Evolutionary conservation across 2,329 filamentous ascomycete species (phyloP).

Genomic region (Atkinsonella hypoxylon): DNA sequence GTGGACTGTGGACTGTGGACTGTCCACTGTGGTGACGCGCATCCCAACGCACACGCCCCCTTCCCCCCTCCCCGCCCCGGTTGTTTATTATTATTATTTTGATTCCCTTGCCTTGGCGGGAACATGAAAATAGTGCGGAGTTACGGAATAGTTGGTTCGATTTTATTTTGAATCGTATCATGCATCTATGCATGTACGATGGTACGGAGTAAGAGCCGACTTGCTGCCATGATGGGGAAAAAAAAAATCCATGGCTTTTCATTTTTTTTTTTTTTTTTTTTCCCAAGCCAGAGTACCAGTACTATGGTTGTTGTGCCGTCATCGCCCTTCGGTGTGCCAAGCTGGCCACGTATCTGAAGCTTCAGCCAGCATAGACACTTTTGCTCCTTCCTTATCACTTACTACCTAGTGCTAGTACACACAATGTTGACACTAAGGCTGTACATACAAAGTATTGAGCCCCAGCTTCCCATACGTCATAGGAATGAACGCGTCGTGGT

Average conservation of each 20-base stretch:
- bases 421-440: neutral
- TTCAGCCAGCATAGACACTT: neutral
- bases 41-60: neutral
- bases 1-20: too few relatives aligned
- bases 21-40: constrained; percentile 1
- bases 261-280: too few relatives aligned
- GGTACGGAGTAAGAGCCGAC: neutral
- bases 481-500: constrained; percentile 2
- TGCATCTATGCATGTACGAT: too few relatives aligned
- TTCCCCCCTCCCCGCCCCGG: neutral
- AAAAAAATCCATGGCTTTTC: neutral
- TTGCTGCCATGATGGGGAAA: neutral
- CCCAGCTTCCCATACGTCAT: constrained; percentile 8
- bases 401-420: too few relatives aligned
- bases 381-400: neutral
- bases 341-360: neutral
- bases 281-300: too few relatives aligned
- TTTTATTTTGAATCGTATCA: neutral
- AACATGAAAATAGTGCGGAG: neutral
- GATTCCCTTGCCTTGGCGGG: neutral
- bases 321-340: too few relatives aligned
- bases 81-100: too few relatives aligned
- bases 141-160: neutral
- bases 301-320: too few relatives aligned
- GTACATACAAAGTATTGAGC: neutral